Evolutionary conservation across 148 eudicot species (phyloP).

Genomic region (Pharnaceum exiguum): DNA sequence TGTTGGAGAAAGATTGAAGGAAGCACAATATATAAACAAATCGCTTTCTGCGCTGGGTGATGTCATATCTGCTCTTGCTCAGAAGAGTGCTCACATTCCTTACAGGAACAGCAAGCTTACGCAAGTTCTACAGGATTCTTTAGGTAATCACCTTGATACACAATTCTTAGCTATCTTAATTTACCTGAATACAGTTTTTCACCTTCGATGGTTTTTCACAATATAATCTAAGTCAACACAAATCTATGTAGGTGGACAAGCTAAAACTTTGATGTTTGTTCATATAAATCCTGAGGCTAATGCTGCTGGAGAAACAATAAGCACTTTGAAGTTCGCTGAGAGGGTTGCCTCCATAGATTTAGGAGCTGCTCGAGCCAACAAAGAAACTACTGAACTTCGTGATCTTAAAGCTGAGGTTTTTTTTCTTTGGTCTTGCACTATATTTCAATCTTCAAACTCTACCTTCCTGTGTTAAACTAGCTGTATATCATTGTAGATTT

Average conservation of each 20-base stretch:
- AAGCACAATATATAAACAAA: constrained; percentile 93
- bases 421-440: background rate
- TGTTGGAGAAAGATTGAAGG: constrained; percentile 89
- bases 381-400: constrained; percentile 80
- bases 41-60: constrained; percentile 97
- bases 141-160: constrained; percentile 42
- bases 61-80: constrained; percentile 93
- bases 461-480: background rate
- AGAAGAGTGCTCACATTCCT: constrained; percentile 88
- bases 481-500: constrained; percentile 40
- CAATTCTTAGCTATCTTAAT: background rate
- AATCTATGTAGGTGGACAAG: constrained; percentile 89
- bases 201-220: too few relatives aligned
- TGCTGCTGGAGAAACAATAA: constrained; percentile 83
- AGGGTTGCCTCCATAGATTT: constrained; percentile 90
- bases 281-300: constrained; percentile 83
- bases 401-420: constrained; percentile 88
- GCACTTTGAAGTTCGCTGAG: constrained; percentile 93
- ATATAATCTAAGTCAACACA: too few relatives aligned
- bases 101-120: constrained; percentile 98
- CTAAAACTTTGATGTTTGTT: constrained; percentile 95
- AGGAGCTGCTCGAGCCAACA: constrained; percentile 87
- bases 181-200: too few relatives aligned
- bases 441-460: background rate
- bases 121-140: constrained; percentile 92